Evolutionary conservation across 208 protist genomes (phyloP).

Genomic region (Crithidia fasciculata): DNA sequence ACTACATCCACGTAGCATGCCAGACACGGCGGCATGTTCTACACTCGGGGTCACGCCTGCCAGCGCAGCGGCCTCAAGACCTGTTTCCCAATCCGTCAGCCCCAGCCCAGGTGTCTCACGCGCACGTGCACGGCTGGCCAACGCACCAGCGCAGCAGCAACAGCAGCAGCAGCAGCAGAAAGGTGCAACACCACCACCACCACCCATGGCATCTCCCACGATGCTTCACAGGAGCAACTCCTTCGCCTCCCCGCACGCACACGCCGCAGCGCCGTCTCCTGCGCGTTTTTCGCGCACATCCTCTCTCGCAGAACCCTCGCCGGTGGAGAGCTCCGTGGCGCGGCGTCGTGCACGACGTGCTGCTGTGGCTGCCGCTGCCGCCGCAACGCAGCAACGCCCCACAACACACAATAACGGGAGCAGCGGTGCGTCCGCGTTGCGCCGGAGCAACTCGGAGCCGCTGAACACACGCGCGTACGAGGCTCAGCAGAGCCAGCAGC

Average conservation of each 20-base stretch:
- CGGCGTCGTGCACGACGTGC: conserved; percentile 8
- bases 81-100: background rate
- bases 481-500: background rate
- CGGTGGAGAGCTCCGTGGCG: conserved; percentile 9
- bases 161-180: background rate
- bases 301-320: conserved; percentile 7
- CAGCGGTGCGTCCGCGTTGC: background rate
- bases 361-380: background rate
- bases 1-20: too few relatives aligned
- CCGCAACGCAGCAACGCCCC: background rate
- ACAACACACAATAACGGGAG: background rate
- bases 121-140: conserved; percentile 11
- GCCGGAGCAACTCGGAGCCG: conserved; percentile 12
- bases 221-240: background rate
- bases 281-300: conserved; percentile 15
- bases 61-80: background rate
- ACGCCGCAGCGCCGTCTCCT: background rate
- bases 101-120: background rate
- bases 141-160: background rate
- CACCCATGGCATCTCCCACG: background rate
- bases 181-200: background rate
- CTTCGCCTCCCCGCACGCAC: background rate
- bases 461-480: conserved; percentile 15
- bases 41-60: background rate
- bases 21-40: background rate